phyloP scores from a whole-genome alignment of 352 stramenopile genomes.

The Phytophthora podocarpi region DNA sequence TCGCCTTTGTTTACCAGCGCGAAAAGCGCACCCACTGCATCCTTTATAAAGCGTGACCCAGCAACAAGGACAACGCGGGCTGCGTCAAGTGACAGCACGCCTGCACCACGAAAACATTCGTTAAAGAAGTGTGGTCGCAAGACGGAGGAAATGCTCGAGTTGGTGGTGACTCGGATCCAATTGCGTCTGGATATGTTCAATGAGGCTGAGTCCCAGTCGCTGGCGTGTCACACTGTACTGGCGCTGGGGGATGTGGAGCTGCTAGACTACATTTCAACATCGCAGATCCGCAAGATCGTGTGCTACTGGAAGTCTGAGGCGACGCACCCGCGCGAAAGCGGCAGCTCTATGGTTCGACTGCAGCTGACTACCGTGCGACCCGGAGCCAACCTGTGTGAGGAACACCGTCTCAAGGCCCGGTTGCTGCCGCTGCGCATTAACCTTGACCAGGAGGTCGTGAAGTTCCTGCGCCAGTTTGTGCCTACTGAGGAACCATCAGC shows the following conservation, averaged over 20 bases:
- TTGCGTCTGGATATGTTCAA: constrained; percentile 87
- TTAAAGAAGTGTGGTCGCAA: constrained; percentile 85
- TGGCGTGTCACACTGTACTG: constrained; percentile 78
- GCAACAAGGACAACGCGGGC: constrained; percentile 27
- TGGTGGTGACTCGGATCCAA: constrained; percentile 81
- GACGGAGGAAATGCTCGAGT: constrained; percentile 90
- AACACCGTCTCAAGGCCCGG: constrained; percentile 80
- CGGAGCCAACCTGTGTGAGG: constrained; percentile 76
- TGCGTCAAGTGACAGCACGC: constrained; percentile 19
- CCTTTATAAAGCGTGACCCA: constrained; percentile 41
- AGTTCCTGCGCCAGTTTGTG: constrained; percentile 87
- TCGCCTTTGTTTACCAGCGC: constrained; percentile 47
- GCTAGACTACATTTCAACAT: constrained; percentile 90
- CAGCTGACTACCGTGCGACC: constrained; percentile 83
- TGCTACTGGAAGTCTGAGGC: constrained; percentile 91
- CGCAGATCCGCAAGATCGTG: constrained; percentile 89
- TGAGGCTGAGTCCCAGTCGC: constrained; percentile 68
- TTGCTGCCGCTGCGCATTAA: constrained; percentile 85
- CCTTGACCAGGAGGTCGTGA: constrained; percentile 87
- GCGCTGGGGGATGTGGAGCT: constrained; percentile 84
- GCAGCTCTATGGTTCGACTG: constrained; percentile 83
- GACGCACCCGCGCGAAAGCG: constrained; percentile 80
- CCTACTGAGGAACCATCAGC: constrained; percentile 40
- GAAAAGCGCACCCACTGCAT: constrained; percentile 41
- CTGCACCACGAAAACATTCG: constrained; percentile 52